Conservation (phyloP, 129 eudicot species). For the Glebionis coronaria region DNA sequence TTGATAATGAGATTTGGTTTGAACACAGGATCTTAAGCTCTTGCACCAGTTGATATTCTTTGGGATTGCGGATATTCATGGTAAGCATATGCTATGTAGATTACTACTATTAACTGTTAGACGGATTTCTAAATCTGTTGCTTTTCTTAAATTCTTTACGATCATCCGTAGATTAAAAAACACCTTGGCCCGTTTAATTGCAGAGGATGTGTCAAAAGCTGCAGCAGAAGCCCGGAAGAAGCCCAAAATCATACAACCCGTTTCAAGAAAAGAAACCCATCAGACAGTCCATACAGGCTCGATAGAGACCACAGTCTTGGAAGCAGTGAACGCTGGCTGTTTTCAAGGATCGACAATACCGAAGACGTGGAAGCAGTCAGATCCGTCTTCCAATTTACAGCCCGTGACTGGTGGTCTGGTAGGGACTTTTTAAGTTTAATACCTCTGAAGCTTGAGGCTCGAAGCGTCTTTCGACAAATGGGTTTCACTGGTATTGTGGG, state of each 20-base stretch:
- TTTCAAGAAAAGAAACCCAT: slow-evolving; percentile 43
- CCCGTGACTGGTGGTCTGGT: slow-evolving; percentile 36
- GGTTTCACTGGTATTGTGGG: slow-evolving; percentile 42
- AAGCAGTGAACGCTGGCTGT: slow-evolving; percentile 61
- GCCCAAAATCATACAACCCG: slow-evolving; percentile 83
- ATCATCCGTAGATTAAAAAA: too few relatives aligned
- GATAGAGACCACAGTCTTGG: slow-evolving; percentile 68
- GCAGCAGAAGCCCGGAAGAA: too few relatives aligned
- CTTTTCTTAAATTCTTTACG: too few relatives aligned
- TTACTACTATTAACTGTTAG: too few relatives aligned
- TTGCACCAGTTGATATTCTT: too few relatives aligned
- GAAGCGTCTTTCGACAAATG: slow-evolving; percentile 51
- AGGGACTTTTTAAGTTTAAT: slow-evolving; percentile 41
- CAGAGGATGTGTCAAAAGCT: slow-evolving; percentile 89
- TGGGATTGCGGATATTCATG: too few relatives aligned
- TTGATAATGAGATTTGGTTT: too few relatives aligned
- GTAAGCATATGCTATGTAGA: too few relatives aligned
- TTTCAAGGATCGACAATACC: slow-evolving; percentile 45
- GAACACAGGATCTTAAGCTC: too few relatives aligned
- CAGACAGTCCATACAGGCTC: slow-evolving; percentile 29
- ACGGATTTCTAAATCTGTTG: too few relatives aligned
- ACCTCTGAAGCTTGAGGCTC: slow-evolving; percentile 76
- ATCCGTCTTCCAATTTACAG: slow-evolving; percentile 56
- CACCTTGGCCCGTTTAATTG: slow-evolving; percentile 83
- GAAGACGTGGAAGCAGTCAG: slow-evolving; percentile 64